Conservation (phyloP, 352 stramenopile genomes). For the Pythium brachiatum region DNA sequence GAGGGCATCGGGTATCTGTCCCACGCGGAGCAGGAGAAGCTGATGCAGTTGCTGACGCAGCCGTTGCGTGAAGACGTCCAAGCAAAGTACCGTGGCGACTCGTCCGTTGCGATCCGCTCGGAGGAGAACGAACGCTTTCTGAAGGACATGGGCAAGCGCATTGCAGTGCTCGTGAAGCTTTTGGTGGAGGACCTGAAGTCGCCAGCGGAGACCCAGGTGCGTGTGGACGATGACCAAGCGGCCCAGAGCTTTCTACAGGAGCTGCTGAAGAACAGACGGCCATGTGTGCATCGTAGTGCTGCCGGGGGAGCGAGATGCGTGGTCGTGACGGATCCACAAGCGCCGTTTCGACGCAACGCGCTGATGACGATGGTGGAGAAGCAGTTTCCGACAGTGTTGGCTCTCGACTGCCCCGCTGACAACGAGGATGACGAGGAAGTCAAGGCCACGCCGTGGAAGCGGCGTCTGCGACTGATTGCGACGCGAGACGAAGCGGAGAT, state of each 20-base stretch:
- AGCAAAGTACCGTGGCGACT: conserved; percentile 15
- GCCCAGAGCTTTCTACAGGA: conserved; percentile 8
- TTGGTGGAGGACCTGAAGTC: not conserved
- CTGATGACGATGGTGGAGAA: conserved; percentile 50
- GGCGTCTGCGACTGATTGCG: conserved; percentile 52
- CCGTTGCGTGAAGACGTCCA: conserved; percentile 24
- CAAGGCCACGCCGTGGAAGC: conserved; percentile 53
- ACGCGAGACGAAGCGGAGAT: conserved; percentile 14
- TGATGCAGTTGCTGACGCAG: conserved; percentile 2
- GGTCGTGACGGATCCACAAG: conserved; percentile 57
- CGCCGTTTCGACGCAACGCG: conserved; percentile 61
- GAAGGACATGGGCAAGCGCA: conserved; percentile 15
- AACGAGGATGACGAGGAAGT: conserved; percentile 35
- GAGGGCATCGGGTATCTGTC: conserved; percentile 68
- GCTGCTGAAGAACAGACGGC: conserved; percentile 1
- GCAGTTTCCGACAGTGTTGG: conserved; percentile 36
- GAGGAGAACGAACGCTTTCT: conserved; percentile 20
- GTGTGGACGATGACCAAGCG: not conserved
- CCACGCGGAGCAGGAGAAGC: conserved; percentile 40
- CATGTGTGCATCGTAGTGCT: conserved; percentile 13
- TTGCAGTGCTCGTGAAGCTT: not conserved
- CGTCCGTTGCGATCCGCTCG: conserved; percentile 15
- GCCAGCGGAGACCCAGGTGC: not conserved
- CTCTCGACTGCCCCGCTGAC: conserved; percentile 67
- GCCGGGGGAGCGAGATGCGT: conserved; percentile 27